phyloP scores from a whole-genome alignment of 371 early-diverging fungal genomes.

The Phascolomyces articulosus region DNA sequence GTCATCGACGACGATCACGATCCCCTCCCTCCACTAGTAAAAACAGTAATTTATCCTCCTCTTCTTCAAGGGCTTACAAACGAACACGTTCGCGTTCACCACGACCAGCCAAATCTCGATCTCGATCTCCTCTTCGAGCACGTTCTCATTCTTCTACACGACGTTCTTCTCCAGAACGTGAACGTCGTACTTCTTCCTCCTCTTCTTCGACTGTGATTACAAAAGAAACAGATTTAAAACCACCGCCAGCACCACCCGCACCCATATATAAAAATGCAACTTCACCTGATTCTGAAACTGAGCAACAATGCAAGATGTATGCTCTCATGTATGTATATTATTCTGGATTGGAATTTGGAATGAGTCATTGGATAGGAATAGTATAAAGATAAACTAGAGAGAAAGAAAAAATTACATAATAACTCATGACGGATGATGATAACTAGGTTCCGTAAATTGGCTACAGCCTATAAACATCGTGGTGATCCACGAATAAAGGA shows the following conservation, averaged over 20 bases:
- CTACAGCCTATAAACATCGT: conserved; percentile 35
- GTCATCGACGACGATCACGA: conserved; percentile 5
- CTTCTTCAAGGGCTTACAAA: not conserved
- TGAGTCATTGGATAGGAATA: no score
- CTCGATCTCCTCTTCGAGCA: not conserved
- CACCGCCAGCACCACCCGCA: not conserved
- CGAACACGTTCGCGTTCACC: conserved; percentile 8
- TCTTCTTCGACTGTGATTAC: not conserved
- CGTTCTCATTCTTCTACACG: not conserved
- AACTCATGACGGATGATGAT: not conserved
- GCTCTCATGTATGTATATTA: conserved; percentile 27
- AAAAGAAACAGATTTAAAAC: not conserved
- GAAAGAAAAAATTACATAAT: not conserved
- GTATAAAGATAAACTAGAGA: no score
- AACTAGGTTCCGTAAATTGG: conserved; percentile 37
- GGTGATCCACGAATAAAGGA: conserved; percentile 23
- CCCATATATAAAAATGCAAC: conserved; percentile 22
- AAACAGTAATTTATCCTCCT: conserved; percentile 1
- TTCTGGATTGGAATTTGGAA: no score
- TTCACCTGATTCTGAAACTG: conserved; percentile 35
- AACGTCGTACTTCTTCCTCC: conserved; percentile 4
- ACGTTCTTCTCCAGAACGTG: not conserved
- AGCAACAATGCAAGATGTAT: conserved; percentile 32
- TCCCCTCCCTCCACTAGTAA: conserved; percentile 1
- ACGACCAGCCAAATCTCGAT: not conserved